Conservation (phyloP, 306 rosid genomes). For the Trichosanthes cucumerina region DNA sequence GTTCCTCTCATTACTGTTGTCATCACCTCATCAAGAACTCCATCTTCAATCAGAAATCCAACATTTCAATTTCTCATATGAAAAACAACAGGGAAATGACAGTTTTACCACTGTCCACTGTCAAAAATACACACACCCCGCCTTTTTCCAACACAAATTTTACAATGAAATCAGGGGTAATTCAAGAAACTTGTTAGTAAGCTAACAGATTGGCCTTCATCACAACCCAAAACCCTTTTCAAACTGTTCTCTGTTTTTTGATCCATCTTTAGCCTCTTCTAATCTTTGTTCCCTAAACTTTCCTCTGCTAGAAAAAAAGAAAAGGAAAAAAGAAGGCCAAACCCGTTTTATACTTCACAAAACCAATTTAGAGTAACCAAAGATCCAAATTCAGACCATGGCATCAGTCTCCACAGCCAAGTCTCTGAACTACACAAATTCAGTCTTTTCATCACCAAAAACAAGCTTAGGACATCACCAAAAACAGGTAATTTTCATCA, state of each 20-base stretch:
- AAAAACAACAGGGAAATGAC: neutral
- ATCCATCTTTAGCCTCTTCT: slow-evolving; percentile 26
- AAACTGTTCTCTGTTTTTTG: slow-evolving; percentile 16
- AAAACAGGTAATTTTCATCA: slow-evolving; percentile 59
- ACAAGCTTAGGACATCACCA: slow-evolving; percentile 47
- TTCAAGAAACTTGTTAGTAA: slow-evolving; percentile 31
- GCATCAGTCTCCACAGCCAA: slow-evolving; percentile 79
- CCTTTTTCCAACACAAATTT: neutral
- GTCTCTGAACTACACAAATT: slow-evolving; percentile 45
- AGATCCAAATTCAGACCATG: slow-evolving; percentile 35
- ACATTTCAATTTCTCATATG: neutral
- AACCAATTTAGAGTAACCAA: neutral
- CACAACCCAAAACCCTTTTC: slow-evolving; percentile 13
- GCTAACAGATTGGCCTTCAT: slow-evolving; percentile 13
- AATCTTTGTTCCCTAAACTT: slow-evolving; percentile 16
- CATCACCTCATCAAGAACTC: slow-evolving; percentile 35
- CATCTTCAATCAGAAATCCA: slow-evolving; percentile 6
- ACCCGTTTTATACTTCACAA: slow-evolving; percentile 12
- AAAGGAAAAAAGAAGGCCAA: neutral
- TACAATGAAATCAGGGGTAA: slow-evolving; percentile 57
- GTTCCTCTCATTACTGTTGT: slow-evolving; percentile 30
- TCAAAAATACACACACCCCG: neutral
- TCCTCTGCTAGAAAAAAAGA: neutral
- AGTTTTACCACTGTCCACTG: neutral
- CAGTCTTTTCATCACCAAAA: slow-evolving; percentile 53